Evolutionary conservation across 75 land plant genomes (phyloP).

Genomic region (Selaginella tamariscina): DNA sequence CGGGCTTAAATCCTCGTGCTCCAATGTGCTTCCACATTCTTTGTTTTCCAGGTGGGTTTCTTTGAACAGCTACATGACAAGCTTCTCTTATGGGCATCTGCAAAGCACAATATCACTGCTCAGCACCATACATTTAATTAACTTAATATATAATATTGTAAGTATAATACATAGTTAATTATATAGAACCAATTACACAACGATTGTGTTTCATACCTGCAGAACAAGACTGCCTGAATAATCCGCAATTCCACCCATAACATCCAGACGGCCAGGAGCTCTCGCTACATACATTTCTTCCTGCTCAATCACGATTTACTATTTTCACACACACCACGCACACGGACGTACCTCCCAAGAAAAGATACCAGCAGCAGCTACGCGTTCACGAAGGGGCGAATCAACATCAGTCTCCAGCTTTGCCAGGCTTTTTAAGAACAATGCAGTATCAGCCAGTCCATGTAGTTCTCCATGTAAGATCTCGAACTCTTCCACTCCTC

Average conservation of each 20-base stretch:
- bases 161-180: too few species aligned
- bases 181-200: neutral
- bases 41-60: conserved; percentile 63
- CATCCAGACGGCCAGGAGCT: conserved; percentile 98
- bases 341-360: conserved; percentile 69
- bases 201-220: conserved; percentile 37
- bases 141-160: too few species aligned
- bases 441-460: conserved; percentile 66
- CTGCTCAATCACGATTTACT: conserved; percentile 39
- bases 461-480: conserved; percentile 76
- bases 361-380: conserved; percentile 84
- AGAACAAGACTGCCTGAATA: conserved; percentile 96
- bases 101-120: neutral
- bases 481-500: conserved; percentile 55
- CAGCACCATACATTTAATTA: too few species aligned
- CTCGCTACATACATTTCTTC: conserved; percentile 82
- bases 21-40: conserved; percentile 88
- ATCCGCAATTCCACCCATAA: conserved; percentile 99
- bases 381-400: conserved; percentile 45
- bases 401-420: conserved; percentile 35
- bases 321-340: too few species aligned
- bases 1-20: conserved; percentile 73
- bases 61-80: conserved; percentile 93
- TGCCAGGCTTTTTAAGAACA: conserved; percentile 61
- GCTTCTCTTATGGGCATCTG: conserved; percentile 98